Evolutionary conservation across 2,329 filamentous ascomycete genomes (phyloP).

Genomic region (Thermothelomyces thermophilus): DNA sequence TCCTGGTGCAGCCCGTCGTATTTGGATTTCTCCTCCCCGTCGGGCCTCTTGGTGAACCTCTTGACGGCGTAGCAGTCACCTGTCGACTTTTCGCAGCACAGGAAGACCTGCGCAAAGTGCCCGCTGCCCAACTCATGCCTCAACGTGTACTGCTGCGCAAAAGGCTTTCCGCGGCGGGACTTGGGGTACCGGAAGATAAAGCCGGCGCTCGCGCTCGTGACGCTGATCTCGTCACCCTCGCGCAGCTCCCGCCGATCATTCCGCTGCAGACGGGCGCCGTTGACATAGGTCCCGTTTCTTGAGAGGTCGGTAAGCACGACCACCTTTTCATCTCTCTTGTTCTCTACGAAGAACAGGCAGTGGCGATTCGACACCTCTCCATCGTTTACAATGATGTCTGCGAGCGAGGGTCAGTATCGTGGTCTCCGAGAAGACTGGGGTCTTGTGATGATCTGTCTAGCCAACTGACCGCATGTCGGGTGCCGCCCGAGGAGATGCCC

Average conservation of each 20-base stretch:
- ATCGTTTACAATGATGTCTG: slow-evolving; percentile 67
- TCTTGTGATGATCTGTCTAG: neutral
- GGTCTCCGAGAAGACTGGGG: slow-evolving; percentile 9
- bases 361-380: slow-evolving; percentile 84
- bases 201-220: slow-evolving; percentile 62
- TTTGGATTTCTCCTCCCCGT: slow-evolving; percentile 76
- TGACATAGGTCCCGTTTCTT: slow-evolving; percentile 93
- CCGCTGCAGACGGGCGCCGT: slow-evolving; percentile 81
- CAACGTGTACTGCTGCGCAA: slow-evolving; percentile 79
- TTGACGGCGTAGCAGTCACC: slow-evolving; percentile 88
- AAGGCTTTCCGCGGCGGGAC: slow-evolving; percentile 65
- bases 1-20: slow-evolving; percentile 87
- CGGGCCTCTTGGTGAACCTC: slow-evolving; percentile 79
- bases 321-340: slow-evolving; percentile 39
- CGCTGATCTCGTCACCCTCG: slow-evolving; percentile 84
- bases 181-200: slow-evolving; percentile 91
- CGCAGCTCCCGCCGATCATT: slow-evolving; percentile 86
- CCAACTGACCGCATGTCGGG: slow-evolving; percentile 75
- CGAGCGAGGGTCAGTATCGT: slow-evolving; percentile 13
- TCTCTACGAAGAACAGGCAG: slow-evolving; percentile 41
- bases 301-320: slow-evolving; percentile 90
- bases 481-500: slow-evolving; percentile 92
- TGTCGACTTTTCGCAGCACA: slow-evolving; percentile 69
- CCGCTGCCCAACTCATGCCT: slow-evolving; percentile 34
- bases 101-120: slow-evolving; percentile 23